Base-by-base conservation (phyloP, 2,329 filamentous ascomycete species). In the Didymellaceae sp. region DNA sequence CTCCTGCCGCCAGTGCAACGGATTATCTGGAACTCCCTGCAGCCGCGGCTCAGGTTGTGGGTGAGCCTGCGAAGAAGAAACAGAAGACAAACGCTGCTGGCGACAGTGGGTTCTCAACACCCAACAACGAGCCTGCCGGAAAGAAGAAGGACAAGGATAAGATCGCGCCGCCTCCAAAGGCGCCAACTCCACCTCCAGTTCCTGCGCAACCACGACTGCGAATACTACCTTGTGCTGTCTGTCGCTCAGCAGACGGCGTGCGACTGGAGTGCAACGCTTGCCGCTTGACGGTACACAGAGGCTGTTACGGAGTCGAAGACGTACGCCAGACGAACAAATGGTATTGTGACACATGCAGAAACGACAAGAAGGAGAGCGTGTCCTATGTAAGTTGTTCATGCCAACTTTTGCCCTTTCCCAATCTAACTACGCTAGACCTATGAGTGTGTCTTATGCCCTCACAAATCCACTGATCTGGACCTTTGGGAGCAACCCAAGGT, bases 311-410 rank as follows among this genome's bases (percentile, higher is more conserved):
- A n/a, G 81, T 97, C 24, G 85, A 87, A 35, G 85, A 87, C 40
- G 75, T 74, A 48, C 84, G 89, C 32, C 82, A 85, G 24, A 83
- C 81, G 34, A 63, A 63, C 48, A 96, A 96, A 74, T 99, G 94
- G 94, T 84, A 88, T 31, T 99, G 94, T 73, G 94, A 97, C 74
- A 96, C 92, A 83, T 99, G 94, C 74, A 81, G 86, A 28, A 99
- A 99, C 67, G 94, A 99, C 70, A 91, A 91, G 71, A 93, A 88
- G 65, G 91, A 93, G 5, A 86, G 90, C 59, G 87, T 96, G 34
- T 97, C 94, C n/a, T 93, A 95, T 50, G 88, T 89, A 80, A 71
- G 86, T 22, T 7, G 4, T 20, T 6, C 10, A n/a, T n/a, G 16
- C 18, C 3, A 16, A 16, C 9, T 6, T 31, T 13, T 10, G 10